These are phyloP conservation scores for Zychaea mexicana DNA, from an alignment of 371 early-diverging fungal genomes.

Conservation along the genomic window DNA sequence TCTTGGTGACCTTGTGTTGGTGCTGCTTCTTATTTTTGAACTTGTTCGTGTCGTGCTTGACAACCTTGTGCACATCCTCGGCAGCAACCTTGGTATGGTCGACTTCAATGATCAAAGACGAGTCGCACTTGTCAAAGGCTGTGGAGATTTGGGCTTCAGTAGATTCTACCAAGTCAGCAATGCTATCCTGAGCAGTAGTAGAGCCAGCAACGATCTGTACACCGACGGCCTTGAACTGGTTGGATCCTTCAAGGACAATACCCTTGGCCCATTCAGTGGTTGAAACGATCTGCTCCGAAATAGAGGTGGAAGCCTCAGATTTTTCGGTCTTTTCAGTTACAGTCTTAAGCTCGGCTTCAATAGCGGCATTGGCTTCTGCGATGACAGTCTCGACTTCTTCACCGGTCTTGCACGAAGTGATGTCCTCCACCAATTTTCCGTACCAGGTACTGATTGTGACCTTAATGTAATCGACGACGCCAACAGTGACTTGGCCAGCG, in stretches of 20 bases:
- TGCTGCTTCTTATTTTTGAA: constrained; percentile 3
- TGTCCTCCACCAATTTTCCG: constrained; percentile 26
- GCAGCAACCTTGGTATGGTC: not conserved
- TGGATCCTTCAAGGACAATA: constrained; percentile 8
- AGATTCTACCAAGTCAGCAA: constrained; percentile 26
- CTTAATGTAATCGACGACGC: constrained; percentile 23
- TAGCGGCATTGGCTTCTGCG: constrained; percentile 19
- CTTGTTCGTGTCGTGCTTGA: not conserved
- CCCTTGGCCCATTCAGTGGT: constrained; percentile 17
- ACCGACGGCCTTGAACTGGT: constrained; percentile 12
- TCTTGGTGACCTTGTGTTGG: not conserved
- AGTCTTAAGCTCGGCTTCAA: constrained; percentile 1
- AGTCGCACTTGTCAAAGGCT: constrained; percentile 11
- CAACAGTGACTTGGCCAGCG: constrained; percentile 18
- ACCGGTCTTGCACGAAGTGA: constrained; percentile 24
- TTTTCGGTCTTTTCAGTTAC: not conserved
- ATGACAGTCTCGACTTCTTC: constrained; percentile 36
- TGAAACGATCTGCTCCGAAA: not conserved
- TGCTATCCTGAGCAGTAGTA: constrained; percentile 12
- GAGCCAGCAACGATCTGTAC: constrained; percentile 5
- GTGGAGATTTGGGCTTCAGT: constrained; percentile 28
- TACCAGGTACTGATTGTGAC: constrained; percentile 35
- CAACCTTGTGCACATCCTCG: not conserved
- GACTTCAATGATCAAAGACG: constrained; percentile 2
- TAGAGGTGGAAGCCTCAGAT: not conserved